A percentile compares a stretch with the other conserved stretches of the same genome.
Conservation (phyloP, 192 early-diverging fungal genomes). For the Spizellomyces punctatus region DNA sequence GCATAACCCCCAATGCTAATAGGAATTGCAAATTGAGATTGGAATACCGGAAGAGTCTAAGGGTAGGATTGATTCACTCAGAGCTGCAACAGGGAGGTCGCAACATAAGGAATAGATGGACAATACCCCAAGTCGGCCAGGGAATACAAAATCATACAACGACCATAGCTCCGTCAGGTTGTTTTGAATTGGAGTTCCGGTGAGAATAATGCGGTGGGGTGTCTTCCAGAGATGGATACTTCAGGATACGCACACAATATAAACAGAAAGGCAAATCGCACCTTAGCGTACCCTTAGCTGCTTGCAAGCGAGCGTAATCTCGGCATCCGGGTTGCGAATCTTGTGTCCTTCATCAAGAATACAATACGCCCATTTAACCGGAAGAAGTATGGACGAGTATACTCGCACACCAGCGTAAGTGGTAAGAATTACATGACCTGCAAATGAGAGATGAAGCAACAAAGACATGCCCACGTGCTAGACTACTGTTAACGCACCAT, state of each 20-base stretch:
- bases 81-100: too few relatives aligned
- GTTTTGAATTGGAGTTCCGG: slow-evolving; percentile 67
- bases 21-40: slow-evolving; percentile 88
- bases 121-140: slow-evolving; percentile 54
- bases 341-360: slow-evolving; percentile 97
- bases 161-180: slow-evolving; percentile 60
- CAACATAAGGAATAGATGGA: neutral
- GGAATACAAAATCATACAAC: slow-evolving; percentile 62
- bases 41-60: slow-evolving; percentile 79
- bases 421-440: slow-evolving; percentile 83
- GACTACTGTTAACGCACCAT: neutral
- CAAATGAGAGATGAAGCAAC: neutral
- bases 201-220: slow-evolving; percentile 57
- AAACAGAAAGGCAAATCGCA: neutral
- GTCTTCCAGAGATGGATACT: slow-evolving; percentile 29
- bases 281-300: slow-evolving; percentile 38
- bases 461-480: neutral
- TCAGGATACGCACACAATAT: neutral
- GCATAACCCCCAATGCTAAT: slow-evolving; percentile 92
- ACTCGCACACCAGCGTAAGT: slow-evolving; percentile 84
- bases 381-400: slow-evolving; percentile 68
- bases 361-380: slow-evolving; percentile 80
- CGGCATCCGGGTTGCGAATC: slow-evolving; percentile 93
- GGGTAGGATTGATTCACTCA: slow-evolving; percentile 1
- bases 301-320: slow-evolving; percentile 64